These are phyloP conservation scores for Cenchrus americanus DNA, from an alignment of 176 grass and related monocot genomes.

Conservation along the genomic window DNA sequence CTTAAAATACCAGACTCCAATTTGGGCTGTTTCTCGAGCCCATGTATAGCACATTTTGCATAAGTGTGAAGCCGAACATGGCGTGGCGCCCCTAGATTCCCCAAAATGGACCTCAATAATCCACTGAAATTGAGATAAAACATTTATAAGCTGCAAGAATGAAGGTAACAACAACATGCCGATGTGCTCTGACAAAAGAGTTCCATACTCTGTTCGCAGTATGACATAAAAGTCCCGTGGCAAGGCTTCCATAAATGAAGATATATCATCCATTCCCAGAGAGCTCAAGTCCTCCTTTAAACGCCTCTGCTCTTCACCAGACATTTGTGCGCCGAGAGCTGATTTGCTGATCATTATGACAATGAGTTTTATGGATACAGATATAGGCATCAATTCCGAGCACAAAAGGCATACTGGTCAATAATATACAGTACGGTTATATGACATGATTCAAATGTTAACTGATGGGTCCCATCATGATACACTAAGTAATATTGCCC, in stretches of 20 bases:
- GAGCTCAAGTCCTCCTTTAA: conserved; percentile 70
- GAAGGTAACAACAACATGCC: conserved; percentile 2
- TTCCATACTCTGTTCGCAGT: conserved; percentile 81
- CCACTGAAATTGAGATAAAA: conserved; percentile 56
- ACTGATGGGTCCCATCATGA: neutral
- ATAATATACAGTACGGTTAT: neutral
- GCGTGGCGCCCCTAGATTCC: conserved; percentile 65
- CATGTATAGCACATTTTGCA: conserved; percentile 79
- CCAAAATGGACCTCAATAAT: conserved; percentile 82
- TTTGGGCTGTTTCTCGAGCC: conserved; percentile 62
- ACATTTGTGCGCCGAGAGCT: conserved; percentile 73
- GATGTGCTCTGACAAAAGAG: neutral
- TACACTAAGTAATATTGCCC: neutral
- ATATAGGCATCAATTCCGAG: neutral
- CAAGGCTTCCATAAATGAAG: conserved; percentile 88
- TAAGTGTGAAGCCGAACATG: conserved; percentile 84
- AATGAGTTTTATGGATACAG: neutral
- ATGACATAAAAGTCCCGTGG: conserved; percentile 81
- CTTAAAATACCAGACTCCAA: conserved; percentile 43
- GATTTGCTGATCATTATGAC: conserved; percentile 70
- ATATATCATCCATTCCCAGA: conserved; percentile 85
- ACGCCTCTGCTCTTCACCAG: conserved; percentile 73
- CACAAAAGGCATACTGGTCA: neutral
- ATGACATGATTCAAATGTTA: neutral
- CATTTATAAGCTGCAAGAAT: conserved; percentile 33